phyloP scores from a whole-genome alignment of 192 early-diverging fungal genomes.

The Pilobolus umbonatus region DNA sequence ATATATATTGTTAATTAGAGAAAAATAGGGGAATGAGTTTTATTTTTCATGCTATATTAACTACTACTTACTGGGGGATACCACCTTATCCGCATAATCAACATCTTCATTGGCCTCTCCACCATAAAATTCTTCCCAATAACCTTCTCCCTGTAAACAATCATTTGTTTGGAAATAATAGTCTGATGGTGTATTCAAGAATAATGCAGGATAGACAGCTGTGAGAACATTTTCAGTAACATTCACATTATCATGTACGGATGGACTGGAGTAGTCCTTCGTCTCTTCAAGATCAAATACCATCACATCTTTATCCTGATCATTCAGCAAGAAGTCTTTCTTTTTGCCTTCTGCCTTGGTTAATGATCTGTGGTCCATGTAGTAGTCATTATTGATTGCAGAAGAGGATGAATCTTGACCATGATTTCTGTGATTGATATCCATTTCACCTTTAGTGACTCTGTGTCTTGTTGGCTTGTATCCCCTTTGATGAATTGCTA shows the following conservation, averaged over 20 bases:
- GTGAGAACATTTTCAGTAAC: neutral
- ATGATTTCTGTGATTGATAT: too few relatives aligned
- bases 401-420: neutral
- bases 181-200: neutral
- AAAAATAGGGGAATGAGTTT: too few relatives aligned
- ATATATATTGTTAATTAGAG: too few relatives aligned
- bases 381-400: conserved; percentile 13
- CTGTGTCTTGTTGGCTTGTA: neutral
- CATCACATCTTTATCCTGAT: conserved; percentile 16
- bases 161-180: too few relatives aligned
- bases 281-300: conserved; percentile 12
- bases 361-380: too few relatives aligned
- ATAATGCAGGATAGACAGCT: conserved; percentile 19
- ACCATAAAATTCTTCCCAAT: neutral
- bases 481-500: neutral
- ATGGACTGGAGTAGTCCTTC: too few relatives aligned
- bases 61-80: too few relatives aligned
- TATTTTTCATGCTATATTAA: too few relatives aligned
- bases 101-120: neutral
- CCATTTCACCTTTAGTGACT: too few relatives aligned
- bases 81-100: too few relatives aligned
- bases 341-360: too few relatives aligned
- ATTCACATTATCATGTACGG: neutral
- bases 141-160: neutral
- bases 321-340: too few relatives aligned